These are phyloP conservation scores for Schwanniomyces occidentalis DNA, from an alignment of 805 yeast genomes.

Conservation along the genomic window DNA sequence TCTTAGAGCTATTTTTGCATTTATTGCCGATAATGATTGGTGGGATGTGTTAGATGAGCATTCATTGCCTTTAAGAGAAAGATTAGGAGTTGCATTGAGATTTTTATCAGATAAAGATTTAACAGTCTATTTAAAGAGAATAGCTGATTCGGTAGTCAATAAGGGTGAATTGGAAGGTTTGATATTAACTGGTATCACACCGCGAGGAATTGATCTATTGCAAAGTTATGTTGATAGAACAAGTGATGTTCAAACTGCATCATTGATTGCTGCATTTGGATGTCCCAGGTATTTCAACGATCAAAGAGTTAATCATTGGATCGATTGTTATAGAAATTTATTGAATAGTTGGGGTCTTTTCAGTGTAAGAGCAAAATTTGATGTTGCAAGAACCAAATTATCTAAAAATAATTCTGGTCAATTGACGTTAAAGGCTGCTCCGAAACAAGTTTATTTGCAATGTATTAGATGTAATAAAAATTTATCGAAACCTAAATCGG, in stretches of 20 bases:
- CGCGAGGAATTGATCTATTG: constrained; percentile 73
- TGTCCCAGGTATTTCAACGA: constrained; percentile 82
- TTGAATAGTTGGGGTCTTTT: constrained; percentile 82
- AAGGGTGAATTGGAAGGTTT: constrained; percentile 91
- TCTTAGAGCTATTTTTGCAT: constrained; percentile 88
- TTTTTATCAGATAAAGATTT: constrained; percentile 80
- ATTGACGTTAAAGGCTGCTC: constrained; percentile 49
- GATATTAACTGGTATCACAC: constrained; percentile 88
- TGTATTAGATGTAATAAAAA: constrained; percentile 82
- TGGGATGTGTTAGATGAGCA: constrained; percentile 92
- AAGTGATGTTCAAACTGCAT: constrained; percentile 89
- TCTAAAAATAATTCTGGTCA: constrained; percentile 54
- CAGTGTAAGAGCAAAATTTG: constrained; percentile 78
- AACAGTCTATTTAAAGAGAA: constrained; percentile 64
- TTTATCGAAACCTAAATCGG: constrained; percentile 42
- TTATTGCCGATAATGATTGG: constrained; percentile 93
- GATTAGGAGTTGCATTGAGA: constrained; percentile 87
- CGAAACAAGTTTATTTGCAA: constrained; percentile 77
- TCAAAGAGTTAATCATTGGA: constrained; percentile 75
- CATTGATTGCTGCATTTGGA: constrained; percentile 76
- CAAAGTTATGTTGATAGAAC: constrained; percentile 88
- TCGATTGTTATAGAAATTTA: constrained; percentile 62
- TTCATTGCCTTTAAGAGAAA: constrained; percentile 81
- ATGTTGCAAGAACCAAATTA: constrained; percentile 70
- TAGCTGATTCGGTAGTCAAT: constrained; percentile 68